A percentile compares a stretch with the other conserved stretches of the same genome.
phyloP scores from a whole-genome alignment of 306 rosid genomes.

The Castanea mollissima region DNA sequence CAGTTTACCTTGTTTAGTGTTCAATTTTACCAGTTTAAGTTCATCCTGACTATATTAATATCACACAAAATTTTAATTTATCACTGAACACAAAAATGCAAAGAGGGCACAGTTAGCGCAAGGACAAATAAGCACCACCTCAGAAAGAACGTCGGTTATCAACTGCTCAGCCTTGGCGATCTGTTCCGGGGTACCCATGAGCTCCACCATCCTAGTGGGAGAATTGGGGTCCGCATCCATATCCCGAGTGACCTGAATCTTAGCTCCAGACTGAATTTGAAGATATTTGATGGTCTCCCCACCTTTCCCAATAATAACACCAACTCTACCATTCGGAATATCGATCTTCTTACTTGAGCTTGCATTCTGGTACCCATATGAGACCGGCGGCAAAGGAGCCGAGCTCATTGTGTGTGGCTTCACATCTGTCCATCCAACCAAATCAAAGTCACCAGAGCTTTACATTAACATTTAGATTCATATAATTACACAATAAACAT shows the following conservation, averaged over 20 bases:
- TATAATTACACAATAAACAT: neutral
- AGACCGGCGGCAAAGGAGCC: constrained; percentile 54
- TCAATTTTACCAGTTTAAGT: no score
- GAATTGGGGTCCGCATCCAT: constrained; percentile 82
- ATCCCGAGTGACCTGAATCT: constrained; percentile 94
- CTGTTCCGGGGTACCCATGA: constrained; percentile 84
- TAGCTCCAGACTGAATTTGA: constrained; percentile 91
- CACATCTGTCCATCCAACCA: constrained; percentile 39
- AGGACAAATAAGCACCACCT: constrained; percentile 40
- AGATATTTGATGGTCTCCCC: constrained; percentile 98
- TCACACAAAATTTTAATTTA: neutral
- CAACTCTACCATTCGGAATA: constrained; percentile 91
- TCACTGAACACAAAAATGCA: neutral
- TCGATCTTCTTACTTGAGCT: constrained; percentile 81
- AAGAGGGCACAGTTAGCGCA: neutral
- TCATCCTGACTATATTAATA: neutral
- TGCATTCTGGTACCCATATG: constrained; percentile 62
- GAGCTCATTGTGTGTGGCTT: constrained; percentile 46
- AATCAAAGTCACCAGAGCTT: neutral
- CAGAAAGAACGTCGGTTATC: constrained; percentile 85
- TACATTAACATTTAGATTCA: neutral
- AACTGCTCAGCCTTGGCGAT: constrained; percentile 81
- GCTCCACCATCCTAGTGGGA: constrained; percentile 63
- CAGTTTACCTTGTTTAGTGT: no score
- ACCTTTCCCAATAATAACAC: constrained; percentile 92